Evolutionary conservation across 768 basidiomycete genomes (phyloP).

Genomic region (Leccinum arenicola): DNA sequence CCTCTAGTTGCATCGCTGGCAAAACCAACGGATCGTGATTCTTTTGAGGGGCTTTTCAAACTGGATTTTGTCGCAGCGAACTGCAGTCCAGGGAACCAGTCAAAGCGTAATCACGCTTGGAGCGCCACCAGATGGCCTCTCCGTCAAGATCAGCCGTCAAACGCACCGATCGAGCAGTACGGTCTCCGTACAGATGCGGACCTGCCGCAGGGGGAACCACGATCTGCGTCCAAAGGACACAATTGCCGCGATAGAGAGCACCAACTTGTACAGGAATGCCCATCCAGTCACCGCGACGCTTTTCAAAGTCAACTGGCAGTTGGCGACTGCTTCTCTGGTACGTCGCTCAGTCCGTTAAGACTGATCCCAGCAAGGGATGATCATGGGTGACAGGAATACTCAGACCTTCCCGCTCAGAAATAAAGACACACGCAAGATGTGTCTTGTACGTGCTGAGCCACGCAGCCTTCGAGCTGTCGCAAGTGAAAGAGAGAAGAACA

Average conservation of each 20-base stretch:
- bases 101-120: neutral
- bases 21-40: neutral
- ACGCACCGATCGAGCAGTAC: neutral
- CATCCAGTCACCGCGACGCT: constrained; percentile 27
- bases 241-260: constrained; percentile 21
- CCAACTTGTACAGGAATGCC: neutral
- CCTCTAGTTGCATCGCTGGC: neutral
- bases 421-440: constrained; percentile 12
- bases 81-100: neutral
- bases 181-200: neutral
- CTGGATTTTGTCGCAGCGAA: neutral
- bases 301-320: constrained; percentile 24
- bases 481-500: neutral
- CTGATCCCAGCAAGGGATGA: constrained; percentile 28
- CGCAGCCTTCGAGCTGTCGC: constrained; percentile 30
- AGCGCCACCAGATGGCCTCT: neutral
- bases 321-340: constrained; percentile 29
- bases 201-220: neutral
- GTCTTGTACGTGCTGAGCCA: constrained; percentile 29
- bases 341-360: constrained; percentile 25
- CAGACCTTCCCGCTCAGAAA: constrained; percentile 36
- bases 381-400: constrained; percentile 27
- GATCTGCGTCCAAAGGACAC: constrained; percentile 14
- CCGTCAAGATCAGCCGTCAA: no score
- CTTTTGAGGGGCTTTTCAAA: neutral